phyloP scores from a whole-genome alignment of 2,329 filamentous ascomycete genomes.

The Herpomyces periplanetae region DNA sequence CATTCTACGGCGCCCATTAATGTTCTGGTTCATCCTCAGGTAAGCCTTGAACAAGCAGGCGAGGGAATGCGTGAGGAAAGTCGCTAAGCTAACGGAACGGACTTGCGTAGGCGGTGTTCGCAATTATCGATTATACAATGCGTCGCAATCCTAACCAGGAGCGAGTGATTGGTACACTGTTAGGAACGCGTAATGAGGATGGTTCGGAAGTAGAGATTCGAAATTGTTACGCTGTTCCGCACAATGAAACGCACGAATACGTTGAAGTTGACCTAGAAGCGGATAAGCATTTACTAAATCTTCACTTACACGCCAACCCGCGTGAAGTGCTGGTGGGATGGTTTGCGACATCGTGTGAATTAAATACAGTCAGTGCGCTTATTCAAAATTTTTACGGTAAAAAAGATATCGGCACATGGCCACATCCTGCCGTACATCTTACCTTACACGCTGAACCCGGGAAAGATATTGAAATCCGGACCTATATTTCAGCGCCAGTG shows the following conservation, averaged over 20 bases:
- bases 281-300: conserved; percentile 90
- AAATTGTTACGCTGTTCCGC: conserved; percentile 84
- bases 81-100: conserved; percentile 15
- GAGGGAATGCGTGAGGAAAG: no score
- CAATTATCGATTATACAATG: conserved; percentile 49
- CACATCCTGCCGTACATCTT: conserved; percentile 83
- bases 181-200: conserved; percentile 76
- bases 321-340: conserved; percentile 80
- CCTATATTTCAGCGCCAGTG: conserved; percentile 81
- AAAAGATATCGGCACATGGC: conserved; percentile 82
- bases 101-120: conserved; percentile 19
- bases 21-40: conserved; percentile 81
- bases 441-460: conserved; percentile 70
- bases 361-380: conserved; percentile 90
- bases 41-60: no score
- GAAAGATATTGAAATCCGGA: conserved; percentile 50
- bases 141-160: conserved; percentile 69
- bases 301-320: conserved; percentile 73
- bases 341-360: conserved; percentile 86
- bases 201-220: conserved; percentile 82
- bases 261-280: conserved; percentile 99
- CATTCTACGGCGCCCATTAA: conserved; percentile 61
- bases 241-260: conserved; percentile 92
- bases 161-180: conserved; percentile 76
- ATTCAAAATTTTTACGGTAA: conserved; percentile 98